Evolutionary conservation across 192 early-diverging fungal species (phyloP), one percentile per base, ranked within the genome.

Genomic region (Mortierella antarctica): DNA sequence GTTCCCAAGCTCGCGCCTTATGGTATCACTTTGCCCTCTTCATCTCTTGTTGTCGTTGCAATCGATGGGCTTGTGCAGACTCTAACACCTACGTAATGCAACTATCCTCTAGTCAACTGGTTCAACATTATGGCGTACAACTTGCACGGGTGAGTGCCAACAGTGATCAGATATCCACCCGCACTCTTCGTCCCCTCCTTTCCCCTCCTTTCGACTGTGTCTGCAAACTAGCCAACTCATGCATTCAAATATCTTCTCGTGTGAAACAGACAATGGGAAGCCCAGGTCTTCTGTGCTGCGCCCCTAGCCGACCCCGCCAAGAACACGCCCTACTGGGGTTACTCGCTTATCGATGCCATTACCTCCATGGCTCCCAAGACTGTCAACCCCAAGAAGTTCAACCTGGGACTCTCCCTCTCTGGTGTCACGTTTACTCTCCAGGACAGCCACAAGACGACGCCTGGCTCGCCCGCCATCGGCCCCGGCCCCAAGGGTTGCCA

Each of bases 121-220:
- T 72, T 72, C 54, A 72, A 72, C 54, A 72, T 72, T 39, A 72
- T 72, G 70, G 70, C 70, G 3, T 72, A 72, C 54, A 72, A 72
- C 18, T 61, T 72, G 5, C 70, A 72, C 23, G 70, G 70, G 70
- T 72, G 64, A 72, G 62, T 9, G 7, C 20, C 18, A 41, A 40
- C 15, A 39, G 45, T 6, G 0, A 64, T 6, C 6, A 2, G 31
- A 31, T 31, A 8, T 55, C 21, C 4, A n/a, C 11, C 8, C 21
- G 15, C n/a, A 55, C 10, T 52, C 45, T 15, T 31, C 40, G 12
- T 17, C 9, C 9, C 9, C n/a, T 7, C 57, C 5, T 12, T 44
- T n/a, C 46, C 39, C 42, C 6, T n/a, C 40, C 12, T 57, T 47
- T 45, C 44, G 56, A 39, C 1, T 31, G 39, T 7, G 39, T 39